Conservation (phyloP, 2,329 filamentous ascomycete species). For the Paecilomyces sp. region DNA sequence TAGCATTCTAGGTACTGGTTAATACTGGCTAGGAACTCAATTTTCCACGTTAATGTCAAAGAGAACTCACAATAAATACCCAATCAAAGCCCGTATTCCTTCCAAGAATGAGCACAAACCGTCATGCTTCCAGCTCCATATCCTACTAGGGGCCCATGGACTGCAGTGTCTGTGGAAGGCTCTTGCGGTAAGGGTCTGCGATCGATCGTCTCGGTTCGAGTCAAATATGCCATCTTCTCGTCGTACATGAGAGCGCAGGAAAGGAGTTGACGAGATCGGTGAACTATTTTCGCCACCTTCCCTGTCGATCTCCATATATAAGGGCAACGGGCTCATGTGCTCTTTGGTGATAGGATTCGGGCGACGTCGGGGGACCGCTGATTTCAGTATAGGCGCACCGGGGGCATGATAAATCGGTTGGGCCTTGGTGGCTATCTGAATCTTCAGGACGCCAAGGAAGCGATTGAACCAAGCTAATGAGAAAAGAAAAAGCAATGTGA, state of each 20-base stretch:
- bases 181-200: background rate
- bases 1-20: background rate
- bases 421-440: background rate
- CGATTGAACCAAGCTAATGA: background rate
- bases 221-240: background rate
- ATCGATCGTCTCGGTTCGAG: background rate
- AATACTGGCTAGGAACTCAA: background rate
- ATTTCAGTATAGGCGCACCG: background rate
- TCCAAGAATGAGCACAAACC: background rate
- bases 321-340: background rate
- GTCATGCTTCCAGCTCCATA: background rate
- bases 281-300: background rate
- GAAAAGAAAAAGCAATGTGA: background rate
- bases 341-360: background rate
- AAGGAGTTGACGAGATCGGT: background rate
- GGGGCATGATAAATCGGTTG: background rate
- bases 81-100: background rate
- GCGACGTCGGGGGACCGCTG: background rate
- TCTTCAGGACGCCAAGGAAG: background rate
- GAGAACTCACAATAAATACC: background rate
- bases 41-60: background rate
- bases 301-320: background rate
- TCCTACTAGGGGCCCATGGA: background rate
- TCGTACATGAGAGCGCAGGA: background rate
- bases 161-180: background rate